phyloP scores from a whole-genome alignment of 2,329 filamentous ascomycete genomes.

The Cercospora sesami region DNA sequence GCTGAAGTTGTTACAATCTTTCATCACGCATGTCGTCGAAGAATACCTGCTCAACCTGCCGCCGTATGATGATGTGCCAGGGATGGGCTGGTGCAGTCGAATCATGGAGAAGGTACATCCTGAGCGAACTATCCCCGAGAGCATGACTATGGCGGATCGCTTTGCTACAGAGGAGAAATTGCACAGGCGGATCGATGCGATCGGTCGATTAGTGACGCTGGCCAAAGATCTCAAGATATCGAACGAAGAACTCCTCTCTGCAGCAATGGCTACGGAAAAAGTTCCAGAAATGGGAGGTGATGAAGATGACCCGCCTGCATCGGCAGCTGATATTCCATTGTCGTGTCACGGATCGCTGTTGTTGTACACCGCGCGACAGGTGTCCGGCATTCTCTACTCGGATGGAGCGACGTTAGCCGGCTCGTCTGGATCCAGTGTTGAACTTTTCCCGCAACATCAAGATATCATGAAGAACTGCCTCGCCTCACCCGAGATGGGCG shows the following conservation, averaged over 20 bases:
- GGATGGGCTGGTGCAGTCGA: constrained; percentile 54
- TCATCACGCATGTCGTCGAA: constrained; percentile 75
- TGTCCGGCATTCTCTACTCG: constrained; percentile 52
- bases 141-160: constrained; percentile 61
- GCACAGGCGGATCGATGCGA: constrained; percentile 62
- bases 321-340: constrained; percentile 56
- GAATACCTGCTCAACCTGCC: constrained; percentile 63
- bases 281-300: constrained; percentile 43
- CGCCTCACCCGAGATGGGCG: constrained; percentile 38
- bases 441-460: constrained; percentile 57
- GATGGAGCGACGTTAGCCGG: constrained; percentile 35
- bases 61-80: constrained; percentile 49
- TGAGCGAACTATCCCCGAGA: constrained; percentile 61
- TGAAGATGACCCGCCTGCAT: constrained; percentile 57
- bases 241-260: constrained; percentile 50
- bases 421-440: constrained; percentile 34
- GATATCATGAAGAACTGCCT: constrained; percentile 55
- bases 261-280: constrained; percentile 45
- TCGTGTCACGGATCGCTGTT: constrained; percentile 58
- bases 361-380: constrained; percentile 55
- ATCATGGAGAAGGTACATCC: constrained; percentile 69
- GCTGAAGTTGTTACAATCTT: constrained; percentile 67
- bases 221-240: constrained; percentile 58
- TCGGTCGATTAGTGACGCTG: constrained; percentile 72
- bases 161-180: constrained; percentile 66